Evolutionary conservation across 2,329 filamentous ascomycete species (phyloP), one percentile per base, ranked within the genome.

Genomic region (Diaporthe longicolla): DNA sequence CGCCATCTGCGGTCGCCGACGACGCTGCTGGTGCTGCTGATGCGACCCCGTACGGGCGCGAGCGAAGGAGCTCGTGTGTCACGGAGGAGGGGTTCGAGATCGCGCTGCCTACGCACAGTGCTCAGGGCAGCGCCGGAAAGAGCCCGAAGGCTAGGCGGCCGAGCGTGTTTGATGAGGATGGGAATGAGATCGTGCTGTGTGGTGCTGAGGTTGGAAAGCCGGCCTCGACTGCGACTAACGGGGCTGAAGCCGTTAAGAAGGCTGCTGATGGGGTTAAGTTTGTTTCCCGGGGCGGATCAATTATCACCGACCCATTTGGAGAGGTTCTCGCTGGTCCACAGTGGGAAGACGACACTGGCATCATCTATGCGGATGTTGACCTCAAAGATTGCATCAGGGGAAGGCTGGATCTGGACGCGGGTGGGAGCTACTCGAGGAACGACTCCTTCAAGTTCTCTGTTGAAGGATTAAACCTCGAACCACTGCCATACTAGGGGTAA

Each of bases 361-460:
- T 98, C 40, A 84, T 95, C 69, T 89, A 89, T 45, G 87, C 90
- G 0, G 94, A 97, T 76, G 92, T 95, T 4, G 95, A 98, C 79
- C 93, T 98, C 79, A 93, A 97, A 63, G 95, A 98, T 77, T 98
- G 95, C 78, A 90, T 95, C 77, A 88, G 94, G 13, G 95, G 95
- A 0, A 86, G 94, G 70, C 82, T 98, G 77, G 95, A 98, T 81
- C 82, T 98, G 61, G 95, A 98, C 84, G 91, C 94, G 50, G 94
- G 91, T 2, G 95, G 95, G 0, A 95, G 93, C 80, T 98, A 97
- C 82, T 95, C 94, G 3, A 89, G 88, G 71, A 91, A 90, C 75
- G 91, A 93, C 81, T 85, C 88, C 4, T 92, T 93, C 82, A 89
- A 87, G 79, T 85, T 92, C 37, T 88, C 85, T 0, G 90, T 92